Conservation (phyloP, 2,329 filamentous ascomycete species). For the Aspergillus sp. region DNA sequence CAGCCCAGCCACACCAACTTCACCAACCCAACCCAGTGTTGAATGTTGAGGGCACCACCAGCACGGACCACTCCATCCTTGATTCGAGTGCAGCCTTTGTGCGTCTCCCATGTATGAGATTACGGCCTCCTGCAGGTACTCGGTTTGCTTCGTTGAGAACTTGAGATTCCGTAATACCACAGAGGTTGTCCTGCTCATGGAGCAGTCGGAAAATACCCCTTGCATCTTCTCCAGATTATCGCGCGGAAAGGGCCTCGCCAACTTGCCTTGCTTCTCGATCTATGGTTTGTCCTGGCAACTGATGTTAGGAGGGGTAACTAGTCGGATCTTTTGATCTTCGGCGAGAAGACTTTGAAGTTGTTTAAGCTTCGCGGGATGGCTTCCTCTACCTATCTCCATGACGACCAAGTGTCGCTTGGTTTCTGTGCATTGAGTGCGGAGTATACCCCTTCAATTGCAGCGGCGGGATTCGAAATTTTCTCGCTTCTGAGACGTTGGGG, state of each 20-base stretch:
- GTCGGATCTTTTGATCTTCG: not conserved
- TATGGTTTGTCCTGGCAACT: constrained; percentile 2
- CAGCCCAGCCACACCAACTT: constrained; percentile 10
- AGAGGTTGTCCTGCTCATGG: not conserved
- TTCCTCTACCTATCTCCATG: not conserved
- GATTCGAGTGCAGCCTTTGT: constrained; percentile 8
- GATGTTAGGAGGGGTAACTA: not conserved
- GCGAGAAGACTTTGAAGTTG: not conserved
- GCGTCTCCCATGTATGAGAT: constrained; percentile 7
- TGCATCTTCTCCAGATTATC: constrained; percentile 9
- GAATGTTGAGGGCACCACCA: not conserved
- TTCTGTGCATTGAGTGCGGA: too few species aligned
- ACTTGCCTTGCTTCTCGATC: constrained; percentile 1
- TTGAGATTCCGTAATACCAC: constrained; percentile 3
- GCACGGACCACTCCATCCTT: not conserved
- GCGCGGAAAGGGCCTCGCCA: not conserved
- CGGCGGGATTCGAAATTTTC: not conserved
- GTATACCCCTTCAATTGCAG: not conserved
- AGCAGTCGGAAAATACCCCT: not conserved
- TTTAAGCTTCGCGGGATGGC: not conserved
- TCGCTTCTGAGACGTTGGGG: not conserved
- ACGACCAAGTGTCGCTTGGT: not conserved
- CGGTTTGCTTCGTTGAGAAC: not conserved
- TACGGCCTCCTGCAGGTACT: constrained; percentile 9
- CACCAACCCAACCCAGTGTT: not conserved